Percentiles rank a stretch among this genome's conserved stretches.
Evolutionary conservation across 2,329 filamentous ascomycete genomes (phyloP).

Genomic region (Daldinia eschscholtzii): DNA sequence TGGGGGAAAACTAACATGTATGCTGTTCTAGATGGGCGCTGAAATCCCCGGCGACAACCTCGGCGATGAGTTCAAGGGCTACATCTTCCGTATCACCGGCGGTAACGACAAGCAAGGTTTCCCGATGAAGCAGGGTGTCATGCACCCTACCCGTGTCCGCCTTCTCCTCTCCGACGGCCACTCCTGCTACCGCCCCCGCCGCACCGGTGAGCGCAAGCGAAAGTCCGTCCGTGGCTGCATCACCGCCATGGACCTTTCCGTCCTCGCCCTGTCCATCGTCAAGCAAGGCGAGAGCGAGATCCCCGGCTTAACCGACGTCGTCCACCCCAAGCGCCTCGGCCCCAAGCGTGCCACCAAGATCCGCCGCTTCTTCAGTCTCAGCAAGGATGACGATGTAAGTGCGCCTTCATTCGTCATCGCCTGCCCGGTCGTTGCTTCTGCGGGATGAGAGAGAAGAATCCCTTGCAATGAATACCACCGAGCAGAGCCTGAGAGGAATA

Average conservation of each 20-base stretch:
- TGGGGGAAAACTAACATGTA: conserved; percentile 53
- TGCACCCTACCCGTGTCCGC: conserved; percentile 98
- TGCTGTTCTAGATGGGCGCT: conserved; percentile 76
- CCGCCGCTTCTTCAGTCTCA: conserved; percentile 99
- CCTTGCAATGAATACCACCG: conserved; percentile 63
- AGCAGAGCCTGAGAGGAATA: conserved; percentile 54
- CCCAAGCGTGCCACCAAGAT: conserved; percentile 99
- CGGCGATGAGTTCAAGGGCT: conserved; percentile 99
- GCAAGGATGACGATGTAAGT: conserved; percentile 99
- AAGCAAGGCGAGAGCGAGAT: conserved; percentile 98
- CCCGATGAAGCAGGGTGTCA: conserved; percentile 99
- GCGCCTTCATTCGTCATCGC: conserved; percentile 75
- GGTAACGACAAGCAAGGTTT: conserved; percentile 99
- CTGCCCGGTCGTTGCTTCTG: conserved; percentile 70
- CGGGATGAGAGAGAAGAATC: conserved; percentile 57
- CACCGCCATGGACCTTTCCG: conserved; percentile 93
- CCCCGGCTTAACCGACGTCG: conserved; percentile 95
- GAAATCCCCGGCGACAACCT: conserved; percentile 95
- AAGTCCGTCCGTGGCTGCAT: conserved; percentile 99
- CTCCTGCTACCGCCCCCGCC: conserved; percentile 99
- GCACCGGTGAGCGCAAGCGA: conserved; percentile 98
- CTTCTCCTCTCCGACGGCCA: conserved; percentile 96
- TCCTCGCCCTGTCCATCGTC: conserved; percentile 93
- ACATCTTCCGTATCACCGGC: conserved; percentile 99
- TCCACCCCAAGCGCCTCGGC: conserved; percentile 98